Percentiles rank a stretch among this genome's conserved stretches.
Conservation (phyloP, 1,139 yeast genomes). For the Zygosaccharomyces sapae region DNA sequence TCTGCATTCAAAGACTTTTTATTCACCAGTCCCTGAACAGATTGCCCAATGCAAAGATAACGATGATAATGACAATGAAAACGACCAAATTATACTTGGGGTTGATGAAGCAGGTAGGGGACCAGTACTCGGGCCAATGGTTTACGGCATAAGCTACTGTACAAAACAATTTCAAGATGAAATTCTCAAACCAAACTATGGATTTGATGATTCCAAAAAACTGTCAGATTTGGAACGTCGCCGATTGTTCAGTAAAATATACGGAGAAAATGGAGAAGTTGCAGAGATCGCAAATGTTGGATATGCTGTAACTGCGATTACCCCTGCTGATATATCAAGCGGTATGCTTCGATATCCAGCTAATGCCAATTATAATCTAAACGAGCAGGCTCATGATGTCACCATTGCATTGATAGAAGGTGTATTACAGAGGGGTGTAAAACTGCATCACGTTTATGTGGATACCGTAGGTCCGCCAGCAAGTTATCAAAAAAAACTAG, state of each 20-base stretch:
- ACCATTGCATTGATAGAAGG: constrained; percentile 72
- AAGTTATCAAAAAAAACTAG: constrained; percentile 72
- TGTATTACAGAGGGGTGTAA: constrained; percentile 58
- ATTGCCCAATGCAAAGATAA: constrained; percentile 22
- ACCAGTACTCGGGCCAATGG: constrained; percentile 97
- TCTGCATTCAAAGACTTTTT: constrained; percentile 36
- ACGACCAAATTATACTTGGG: constrained; percentile 51
- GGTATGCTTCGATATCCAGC: constrained; percentile 75
- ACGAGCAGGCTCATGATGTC: constrained; percentile 94
- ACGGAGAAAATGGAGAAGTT: constrained; percentile 45
- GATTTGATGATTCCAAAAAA: constrained; percentile 91
- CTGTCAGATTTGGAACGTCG: constrained; percentile 70
- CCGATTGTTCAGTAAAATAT: constrained; percentile 55
- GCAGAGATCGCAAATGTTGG: constrained; percentile 63
- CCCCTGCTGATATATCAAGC: constrained; percentile 79
- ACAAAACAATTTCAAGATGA: constrained; percentile 48
- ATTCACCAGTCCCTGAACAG: constrained; percentile 37
- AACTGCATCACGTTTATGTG: constrained; percentile 67
- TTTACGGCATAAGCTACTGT: constrained; percentile 83
- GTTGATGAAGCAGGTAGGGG: constrained; percentile 99
- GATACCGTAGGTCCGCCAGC: constrained; percentile 97
- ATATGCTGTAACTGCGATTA: constrained; percentile 81
- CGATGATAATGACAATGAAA: constrained; percentile 20
- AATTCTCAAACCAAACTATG: constrained; percentile 52
- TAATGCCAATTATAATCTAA: constrained; percentile 65